Conservation (phyloP, 1,284 basidiomycete genomes). For the Pyrrhoderma lamaoense region DNA sequence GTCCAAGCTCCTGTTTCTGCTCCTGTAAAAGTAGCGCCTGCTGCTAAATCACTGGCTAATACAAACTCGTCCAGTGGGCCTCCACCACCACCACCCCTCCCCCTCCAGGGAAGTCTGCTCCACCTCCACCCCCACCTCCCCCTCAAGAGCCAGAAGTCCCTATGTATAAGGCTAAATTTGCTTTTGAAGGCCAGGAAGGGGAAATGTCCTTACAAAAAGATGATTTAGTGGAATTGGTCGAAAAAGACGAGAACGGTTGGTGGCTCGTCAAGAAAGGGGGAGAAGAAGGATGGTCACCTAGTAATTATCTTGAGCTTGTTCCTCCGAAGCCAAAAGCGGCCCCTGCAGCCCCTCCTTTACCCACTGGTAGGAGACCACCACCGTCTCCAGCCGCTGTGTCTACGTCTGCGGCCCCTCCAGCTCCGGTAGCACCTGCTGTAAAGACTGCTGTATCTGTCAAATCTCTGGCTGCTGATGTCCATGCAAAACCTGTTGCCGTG, state of each 20-base stretch:
- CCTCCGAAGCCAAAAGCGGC: slow-evolving; percentile 53
- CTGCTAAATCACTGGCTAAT: slow-evolving; percentile 3
- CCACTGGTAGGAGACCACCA: neutral
- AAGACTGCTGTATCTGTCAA: slow-evolving; percentile 30
- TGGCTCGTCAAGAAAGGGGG: slow-evolving; percentile 90
- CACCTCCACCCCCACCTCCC: slow-evolving; percentile 27
- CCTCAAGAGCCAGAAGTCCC: slow-evolving; percentile 63
- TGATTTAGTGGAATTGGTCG: slow-evolving; percentile 85
- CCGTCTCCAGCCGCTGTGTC: slow-evolving; percentile 48
- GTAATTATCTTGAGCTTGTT: slow-evolving; percentile 84
- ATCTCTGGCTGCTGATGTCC: slow-evolving; percentile 44
- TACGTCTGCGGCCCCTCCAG: slow-evolving; percentile 16
- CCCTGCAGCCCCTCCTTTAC: slow-evolving; percentile 24
- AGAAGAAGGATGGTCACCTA: slow-evolving; percentile 90
- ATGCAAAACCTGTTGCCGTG: slow-evolving; percentile 63
- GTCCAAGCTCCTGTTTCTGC: slow-evolving; percentile 24
- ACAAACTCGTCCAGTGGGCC: slow-evolving; percentile 18
- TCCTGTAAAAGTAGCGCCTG: slow-evolving; percentile 30
- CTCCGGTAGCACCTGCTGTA: slow-evolving; percentile 31
- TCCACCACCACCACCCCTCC: slow-evolving; percentile 24
- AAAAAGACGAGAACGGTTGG: slow-evolving; percentile 96
- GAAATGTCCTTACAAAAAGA: slow-evolving; percentile 90
- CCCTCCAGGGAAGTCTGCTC: slow-evolving; percentile 18
- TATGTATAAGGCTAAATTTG: slow-evolving; percentile 81
- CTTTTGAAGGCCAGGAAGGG: slow-evolving; percentile 85